Percentiles rank a stretch among this genome's conserved stretches.
phyloP scores from a whole-genome alignment of 805 yeast species.

The Nakazawaea wickerhamii region DNA sequence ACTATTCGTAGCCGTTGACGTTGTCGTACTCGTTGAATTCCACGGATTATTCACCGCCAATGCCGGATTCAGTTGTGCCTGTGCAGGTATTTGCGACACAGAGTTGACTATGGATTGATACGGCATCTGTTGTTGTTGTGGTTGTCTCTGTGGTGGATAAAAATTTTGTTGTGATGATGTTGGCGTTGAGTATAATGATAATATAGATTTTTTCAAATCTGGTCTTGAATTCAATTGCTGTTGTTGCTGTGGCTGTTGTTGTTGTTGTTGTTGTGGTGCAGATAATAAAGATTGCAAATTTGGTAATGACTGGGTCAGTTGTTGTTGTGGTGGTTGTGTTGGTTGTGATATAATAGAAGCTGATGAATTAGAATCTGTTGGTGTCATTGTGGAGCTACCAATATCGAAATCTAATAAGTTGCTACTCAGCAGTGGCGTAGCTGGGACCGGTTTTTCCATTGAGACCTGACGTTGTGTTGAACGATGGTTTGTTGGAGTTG shows the following conservation, averaged over 20 bases:
- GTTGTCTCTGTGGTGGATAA: slow-evolving; percentile 81
- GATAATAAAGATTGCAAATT: slow-evolving; percentile 12
- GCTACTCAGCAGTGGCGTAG: slow-evolving; percentile 15
- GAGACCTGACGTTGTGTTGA: slow-evolving; percentile 1
- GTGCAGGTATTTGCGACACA: slow-evolving; percentile 14
- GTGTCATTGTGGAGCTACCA: too few relatives aligned
- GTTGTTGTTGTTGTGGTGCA: slow-evolving; percentile 13
- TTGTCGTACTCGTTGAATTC: neutral
- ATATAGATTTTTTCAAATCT: slow-evolving; percentile 85
- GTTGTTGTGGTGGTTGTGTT: slow-evolving; percentile 4
- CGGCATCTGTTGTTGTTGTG: slow-evolving; percentile 37
- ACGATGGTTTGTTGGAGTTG: neutral
- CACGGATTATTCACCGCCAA: slow-evolving; percentile 15
- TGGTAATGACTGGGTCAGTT: slow-evolving; percentile 9
- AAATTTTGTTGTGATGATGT: slow-evolving; percentile 46
- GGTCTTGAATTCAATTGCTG: slow-evolving; percentile 43
- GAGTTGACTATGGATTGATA: slow-evolving; percentile 24
- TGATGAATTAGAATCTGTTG: slow-evolving; percentile 14
- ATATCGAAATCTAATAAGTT: slow-evolving; percentile 26
- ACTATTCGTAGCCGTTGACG: slow-evolving; percentile 1
- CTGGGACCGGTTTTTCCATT: slow-evolving; percentile 10
- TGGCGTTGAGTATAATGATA: slow-evolving; percentile 79
- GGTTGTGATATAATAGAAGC: slow-evolving; percentile 5
- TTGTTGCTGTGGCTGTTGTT: slow-evolving; percentile 16
- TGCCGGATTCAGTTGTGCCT: slow-evolving; percentile 12